A percentile compares a stretch with the other conserved stretches of the same genome.
Evolutionary conservation across 495 filamentous ascomycete genomes (phyloP).

Genomic region (Penicillium samsonianum): DNA sequence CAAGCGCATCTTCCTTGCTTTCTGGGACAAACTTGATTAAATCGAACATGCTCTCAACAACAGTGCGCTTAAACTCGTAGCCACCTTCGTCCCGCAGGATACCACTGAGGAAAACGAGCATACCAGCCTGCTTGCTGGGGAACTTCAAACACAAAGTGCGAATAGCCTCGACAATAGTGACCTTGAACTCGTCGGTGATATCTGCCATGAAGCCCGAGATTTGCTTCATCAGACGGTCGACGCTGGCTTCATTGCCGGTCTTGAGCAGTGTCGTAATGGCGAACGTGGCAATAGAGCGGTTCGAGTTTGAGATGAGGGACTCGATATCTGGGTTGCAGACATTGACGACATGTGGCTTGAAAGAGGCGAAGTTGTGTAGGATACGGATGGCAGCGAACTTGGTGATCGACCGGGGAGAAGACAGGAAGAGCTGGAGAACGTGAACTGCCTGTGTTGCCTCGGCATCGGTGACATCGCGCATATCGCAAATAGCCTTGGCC

Average conservation of each 20-base stretch:
- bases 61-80: slow-evolving; percentile 96
- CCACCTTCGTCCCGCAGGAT: slow-evolving; percentile 95
- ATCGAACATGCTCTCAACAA: slow-evolving; percentile 99
- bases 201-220: slow-evolving; percentile 97
- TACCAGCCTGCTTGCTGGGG: slow-evolving; percentile 95
- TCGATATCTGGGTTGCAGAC: slow-evolving; percentile 97
- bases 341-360: slow-evolving; percentile 90
- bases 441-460: slow-evolving; percentile 93
- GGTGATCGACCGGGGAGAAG: slow-evolving; percentile 92
- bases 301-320: slow-evolving; percentile 90
- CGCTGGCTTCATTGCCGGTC: slow-evolving; percentile 95
- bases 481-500: slow-evolving; percentile 93
- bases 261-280: slow-evolving; percentile 97
- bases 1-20: slow-evolving; percentile 93
- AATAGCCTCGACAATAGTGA: slow-evolving; percentile 98
- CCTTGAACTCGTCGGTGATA: slow-evolving; percentile 98
- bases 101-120: slow-evolving; percentile 94
- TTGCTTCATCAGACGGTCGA: slow-evolving; percentile 98
- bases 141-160: slow-evolving; percentile 97
- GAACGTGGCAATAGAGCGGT: slow-evolving; percentile 96
- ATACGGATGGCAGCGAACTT: slow-evolving; percentile 98
- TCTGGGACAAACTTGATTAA: slow-evolving; percentile 98
- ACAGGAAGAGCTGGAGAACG: slow-evolving; percentile 92
- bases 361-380: slow-evolving; percentile 90
- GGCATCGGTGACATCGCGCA: slow-evolving; percentile 87